Evolutionary conservation across 139 green algal species (phyloP), one percentile per base, ranked within the genome.

Genomic region (Chlamydomonas sphaeroides): DNA sequence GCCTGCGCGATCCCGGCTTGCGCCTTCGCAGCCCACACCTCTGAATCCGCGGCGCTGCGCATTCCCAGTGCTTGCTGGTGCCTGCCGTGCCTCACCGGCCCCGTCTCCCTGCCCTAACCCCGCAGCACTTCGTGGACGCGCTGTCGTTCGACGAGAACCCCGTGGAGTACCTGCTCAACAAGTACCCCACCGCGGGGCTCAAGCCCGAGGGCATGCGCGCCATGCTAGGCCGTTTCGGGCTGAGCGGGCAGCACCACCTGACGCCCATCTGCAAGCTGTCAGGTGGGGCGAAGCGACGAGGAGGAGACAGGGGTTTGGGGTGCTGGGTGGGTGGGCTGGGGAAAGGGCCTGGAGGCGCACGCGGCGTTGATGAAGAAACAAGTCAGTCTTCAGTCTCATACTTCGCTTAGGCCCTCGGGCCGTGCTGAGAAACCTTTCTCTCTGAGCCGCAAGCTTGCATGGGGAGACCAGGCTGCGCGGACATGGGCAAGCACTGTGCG

Each of bases 81-180:
- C n/a, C n/a, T n/a, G n/a, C n/a, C n/a, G 45, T 53, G 11, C 45
- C 11, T 53, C 45, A 10, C 45, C 45, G 10, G 45, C 45, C 45
- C 45, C 11, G 45, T 53, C 11, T n/a, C 36, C 39, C 36, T 51
- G 53, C 36, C 59, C 14, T 28, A 11, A 1, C 67, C 45, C 30
- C 68, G 38, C 96, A 99, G 93, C 97, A 99, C 85, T 99, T 99
- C 93, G 97, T 99, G 63, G 97, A 99, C 86, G 93, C 96, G 5
- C 92, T 99, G 28, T 80, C 86, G 3, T 95, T 99, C 79, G 96
- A 99, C 78, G 95, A 96, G 35, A 99, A 94, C 42, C 97, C 97
- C 0, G 97, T 99, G 51, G 93, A 97, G 85, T 98, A 98, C 86
- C 92, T 98, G 45, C 70, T 98, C 69, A 85, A 85, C 72, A 95